Conservation (phyloP, 805 yeast genomes). For the Hyphopichia homilentoma region DNA sequence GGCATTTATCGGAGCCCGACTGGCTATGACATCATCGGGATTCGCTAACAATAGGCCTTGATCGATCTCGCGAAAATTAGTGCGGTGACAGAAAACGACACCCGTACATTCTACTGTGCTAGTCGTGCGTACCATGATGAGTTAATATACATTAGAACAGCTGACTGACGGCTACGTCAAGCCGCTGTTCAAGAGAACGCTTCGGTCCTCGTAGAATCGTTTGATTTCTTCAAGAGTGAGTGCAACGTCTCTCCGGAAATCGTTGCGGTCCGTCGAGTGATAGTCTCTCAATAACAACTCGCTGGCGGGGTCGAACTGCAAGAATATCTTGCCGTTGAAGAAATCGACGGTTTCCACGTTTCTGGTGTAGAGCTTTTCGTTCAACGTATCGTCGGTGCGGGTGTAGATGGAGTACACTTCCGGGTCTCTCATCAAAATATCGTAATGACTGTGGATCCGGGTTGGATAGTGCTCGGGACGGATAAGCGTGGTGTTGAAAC, state of each 20-base stretch:
- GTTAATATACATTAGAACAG: too few relatives aligned
- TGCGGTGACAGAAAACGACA: too few relatives aligned
- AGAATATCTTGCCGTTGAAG: constrained; percentile 12
- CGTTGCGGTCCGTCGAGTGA: constrained; percentile 13
- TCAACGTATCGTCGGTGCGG: constrained; percentile 18
- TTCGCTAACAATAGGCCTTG: too few relatives aligned
- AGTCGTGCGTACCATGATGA: too few relatives aligned
- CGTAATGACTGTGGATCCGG: constrained; percentile 2
- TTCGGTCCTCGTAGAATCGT: constrained; percentile 15
- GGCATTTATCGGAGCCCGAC: too few relatives aligned
- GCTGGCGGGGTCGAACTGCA: constrained; percentile 22
- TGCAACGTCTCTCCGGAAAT: constrained; percentile 3
- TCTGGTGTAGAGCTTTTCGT: constrained; percentile 17
- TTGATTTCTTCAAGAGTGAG: constrained; percentile 11
- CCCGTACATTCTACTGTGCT: too few relatives aligned
- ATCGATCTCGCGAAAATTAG: too few relatives aligned
- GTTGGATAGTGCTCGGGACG: constrained; percentile 10
- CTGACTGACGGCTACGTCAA: too few relatives aligned
- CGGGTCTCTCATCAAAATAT: not conserved
- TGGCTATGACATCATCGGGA: too few relatives aligned
- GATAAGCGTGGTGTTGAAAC: constrained; percentile 5
- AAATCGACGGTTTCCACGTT: constrained; percentile 24
- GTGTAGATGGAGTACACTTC: constrained; percentile 9
- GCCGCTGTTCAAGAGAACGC: too few relatives aligned
- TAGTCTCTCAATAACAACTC: constrained; percentile 22